These are phyloP conservation scores for Aspergillus cavernicola DNA, from an alignment of 495 filamentous ascomycete genomes.

Conservation along the genomic window DNA sequence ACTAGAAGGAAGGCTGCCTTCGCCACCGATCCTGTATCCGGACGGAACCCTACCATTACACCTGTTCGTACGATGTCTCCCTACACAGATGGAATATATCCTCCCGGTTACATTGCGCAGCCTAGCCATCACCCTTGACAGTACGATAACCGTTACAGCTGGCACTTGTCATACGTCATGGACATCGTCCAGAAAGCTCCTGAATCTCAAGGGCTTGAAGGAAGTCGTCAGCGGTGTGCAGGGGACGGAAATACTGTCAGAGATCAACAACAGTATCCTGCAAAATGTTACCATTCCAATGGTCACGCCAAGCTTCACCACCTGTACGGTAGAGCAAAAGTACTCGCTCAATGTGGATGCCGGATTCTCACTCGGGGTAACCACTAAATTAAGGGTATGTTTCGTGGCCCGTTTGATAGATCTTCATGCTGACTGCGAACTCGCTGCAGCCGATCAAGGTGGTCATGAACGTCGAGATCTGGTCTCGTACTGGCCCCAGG, in stretches of 20 bases:
- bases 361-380: too few species aligned
- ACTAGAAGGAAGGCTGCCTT: slow-evolving; percentile 4
- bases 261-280: neutral
- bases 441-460: neutral
- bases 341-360: too few species aligned
- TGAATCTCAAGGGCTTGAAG: neutral
- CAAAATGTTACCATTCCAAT: neutral
- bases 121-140: neutral
- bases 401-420: neutral
- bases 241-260: neutral
- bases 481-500: too few species aligned
- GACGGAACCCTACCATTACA: neutral
- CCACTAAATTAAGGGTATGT: neutral
- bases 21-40: neutral
- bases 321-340: neutral
- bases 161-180: neutral
- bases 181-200: neutral
- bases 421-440: neutral
- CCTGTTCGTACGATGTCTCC: neutral
- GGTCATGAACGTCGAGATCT: slow-evolving; percentile 1
- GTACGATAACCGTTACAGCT: neutral
- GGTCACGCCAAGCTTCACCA: neutral
- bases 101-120: neutral
- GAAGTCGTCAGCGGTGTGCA: neutral
- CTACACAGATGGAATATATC: neutral